phyloP scores from a whole-genome alignment of 2,329 filamentous ascomycete genomes.

The Paracoccidioides brasiliensis region DNA sequence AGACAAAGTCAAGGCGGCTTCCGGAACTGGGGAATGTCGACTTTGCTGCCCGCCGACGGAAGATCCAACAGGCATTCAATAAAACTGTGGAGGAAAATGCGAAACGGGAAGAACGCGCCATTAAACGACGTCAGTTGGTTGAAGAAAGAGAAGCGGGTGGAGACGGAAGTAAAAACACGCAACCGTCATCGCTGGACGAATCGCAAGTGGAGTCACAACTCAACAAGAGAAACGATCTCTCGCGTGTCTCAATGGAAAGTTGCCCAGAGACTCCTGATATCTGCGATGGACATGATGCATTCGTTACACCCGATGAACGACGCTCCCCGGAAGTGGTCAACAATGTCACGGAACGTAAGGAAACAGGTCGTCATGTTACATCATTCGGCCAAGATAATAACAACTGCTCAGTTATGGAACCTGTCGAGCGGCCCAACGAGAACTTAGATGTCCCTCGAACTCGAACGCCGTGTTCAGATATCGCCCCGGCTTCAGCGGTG shows the following conservation, averaged over 20 bases:
- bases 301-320: constrained; percentile 11
- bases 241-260: neutral
- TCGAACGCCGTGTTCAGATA: constrained; percentile 23
- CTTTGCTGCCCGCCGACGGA: constrained; percentile 67
- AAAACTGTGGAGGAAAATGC: constrained; percentile 62
- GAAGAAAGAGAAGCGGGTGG: constrained; percentile 37
- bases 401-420: neutral
- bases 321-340: constrained; percentile 7
- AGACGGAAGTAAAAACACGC: constrained; percentile 13
- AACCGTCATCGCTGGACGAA: neutral
- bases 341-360: neutral
- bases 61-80: constrained; percentile 73
- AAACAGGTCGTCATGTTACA: neutral
- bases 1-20: constrained; percentile 27
- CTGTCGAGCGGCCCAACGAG: neutral
- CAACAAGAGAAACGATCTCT: constrained; percentile 10
- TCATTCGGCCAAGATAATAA: neutral
- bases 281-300: constrained; percentile 7
- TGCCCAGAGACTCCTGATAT: neutral
- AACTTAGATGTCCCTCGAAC: neutral
- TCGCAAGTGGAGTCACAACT: neutral
- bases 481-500: constrained; percentile 44
- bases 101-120: constrained; percentile 40
- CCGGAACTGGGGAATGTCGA: constrained; percentile 64
- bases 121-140: constrained; percentile 35